Evolutionary conservation across 495 filamentous ascomycete species (phyloP), one percentile per base, ranked within the genome.

Genomic region (Bathelium albidoporum): DNA sequence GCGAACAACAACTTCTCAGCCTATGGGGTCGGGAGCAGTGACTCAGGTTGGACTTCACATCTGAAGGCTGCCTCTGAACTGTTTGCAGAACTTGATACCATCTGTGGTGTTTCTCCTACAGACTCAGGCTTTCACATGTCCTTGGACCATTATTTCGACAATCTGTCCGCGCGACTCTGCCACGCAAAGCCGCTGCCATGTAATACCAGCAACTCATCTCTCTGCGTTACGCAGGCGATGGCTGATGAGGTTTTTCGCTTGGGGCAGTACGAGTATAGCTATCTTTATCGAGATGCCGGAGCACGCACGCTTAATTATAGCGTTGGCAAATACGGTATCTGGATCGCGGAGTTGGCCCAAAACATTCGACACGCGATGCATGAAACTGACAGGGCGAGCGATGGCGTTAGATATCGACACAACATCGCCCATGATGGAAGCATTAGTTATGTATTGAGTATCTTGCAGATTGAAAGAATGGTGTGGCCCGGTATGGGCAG

Each of bases 111-210:
- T 20, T 68, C 78, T 1, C 70, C 64, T 39, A 80, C 83, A 64
- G 66, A 70, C 0, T 79, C 78, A 32, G 36, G 36, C 36, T 89
- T 83, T 75, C 85, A 87, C 65, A 75, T 66, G 24, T 80, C 75
- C 63, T 82, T 84, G 59, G 86, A 89, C 69, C 85, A 87, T 69
- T 88, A 88, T 69, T 88, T 81, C 68, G 86, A 89, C 67, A 88
- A 86, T 60, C 77, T 89, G 20, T 86, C 83, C 3, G 82, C 85
- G 2, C 78, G 85, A 7, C 82, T 85, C 62, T 89, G 86, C 65
- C 84, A 88, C 62, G 70, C 66, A 28, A 82, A 83, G 62, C 79
- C 83, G 0, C 75, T 87, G 1, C 85, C 86, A 0, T 87, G 85
- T 65, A 77, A 79, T 12, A 65, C 76, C 10, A 72, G 70, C 26